phyloP scores from a whole-genome alignment of 176 grass and related monocot genomes.

The Hyparrhenia diplandra region DNA sequence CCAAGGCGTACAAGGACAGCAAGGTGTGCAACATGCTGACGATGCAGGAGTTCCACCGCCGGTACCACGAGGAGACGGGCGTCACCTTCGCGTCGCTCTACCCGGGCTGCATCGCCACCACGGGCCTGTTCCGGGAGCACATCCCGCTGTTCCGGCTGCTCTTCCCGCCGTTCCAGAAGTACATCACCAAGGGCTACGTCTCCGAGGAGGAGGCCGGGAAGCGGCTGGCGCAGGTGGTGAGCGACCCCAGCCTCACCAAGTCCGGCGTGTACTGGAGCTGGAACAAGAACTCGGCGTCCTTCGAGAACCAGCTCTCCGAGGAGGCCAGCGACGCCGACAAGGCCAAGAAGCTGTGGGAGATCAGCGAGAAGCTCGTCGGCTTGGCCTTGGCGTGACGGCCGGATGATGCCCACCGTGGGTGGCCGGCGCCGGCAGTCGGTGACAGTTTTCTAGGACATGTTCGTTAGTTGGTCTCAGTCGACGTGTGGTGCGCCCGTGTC shows the following conservation, averaged over 20 bases:
- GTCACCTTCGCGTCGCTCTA: slow-evolving; percentile 89
- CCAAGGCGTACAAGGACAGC: slow-evolving; percentile 99
- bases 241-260: slow-evolving; percentile 86
- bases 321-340: slow-evolving; percentile 88
- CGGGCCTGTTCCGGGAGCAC: slow-evolving; percentile 84
- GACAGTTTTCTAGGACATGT: slow-evolving; percentile 15
- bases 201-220: slow-evolving; percentile 96
- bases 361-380: slow-evolving; percentile 94
- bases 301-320: slow-evolving; percentile 94
- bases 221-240: slow-evolving; percentile 89
- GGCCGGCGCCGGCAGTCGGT: background rate
- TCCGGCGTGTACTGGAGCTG: slow-evolving; percentile 99
- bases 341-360: slow-evolving; percentile 82
- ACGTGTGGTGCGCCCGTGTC: background rate
- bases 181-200: slow-evolving; percentile 92
- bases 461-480: background rate
- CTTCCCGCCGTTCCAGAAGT: slow-evolving; percentile 97
- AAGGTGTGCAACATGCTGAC: slow-evolving; percentile 99
- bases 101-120: slow-evolving; percentile 96
- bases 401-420: no score
- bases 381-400: slow-evolving; percentile 31
- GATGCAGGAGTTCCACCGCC: slow-evolving; percentile 88
- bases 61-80: slow-evolving; percentile 90
- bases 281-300: slow-evolving; percentile 93
- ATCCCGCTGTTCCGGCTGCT: slow-evolving; percentile 79